Base-by-base conservation (phyloP, 345 rosid genomes). In the Camelina laxa region DNA sequence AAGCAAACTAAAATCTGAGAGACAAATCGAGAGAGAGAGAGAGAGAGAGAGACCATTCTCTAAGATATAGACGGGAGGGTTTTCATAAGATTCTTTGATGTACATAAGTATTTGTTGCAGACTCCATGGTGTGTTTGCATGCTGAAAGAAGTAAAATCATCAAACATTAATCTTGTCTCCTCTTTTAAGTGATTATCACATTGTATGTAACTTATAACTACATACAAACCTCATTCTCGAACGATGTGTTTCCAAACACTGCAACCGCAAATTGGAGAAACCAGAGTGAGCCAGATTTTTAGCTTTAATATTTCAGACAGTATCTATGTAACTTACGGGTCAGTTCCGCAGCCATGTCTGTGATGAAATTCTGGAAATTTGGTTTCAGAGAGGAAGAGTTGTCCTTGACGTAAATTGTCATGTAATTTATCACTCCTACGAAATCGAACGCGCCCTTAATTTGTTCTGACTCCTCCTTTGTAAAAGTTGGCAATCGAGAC, bases 361-460 rank as follows among this genome's bases (percentile, higher is more conserved):
- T 54, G 64, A 1, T 31, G 56, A 63, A 73, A 73, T 64, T 47
- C 16, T 33, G 70, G 7, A 42, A 27, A 31, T 1, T 30, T 54
- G 22, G 70, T 41, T 44, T 54, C 45, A 19, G 36, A 53, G 56
- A 53, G 36, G 63, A 63, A 54, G 81, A 44, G 68, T 78, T 85
- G 22, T 74, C 74, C 48, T 61, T 73, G 12, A 88, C 92, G 58
- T 91, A 91, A 42, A 51, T 78, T 9, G 97, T 85, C 27, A 95
- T 84, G 75, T 93, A 93, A 77, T 91, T 89, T 49, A 91, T 93
- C 44, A 91, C 89, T 55, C 98, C 98, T 6, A 93, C 84, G 58
- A 93, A 93, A 80, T 93, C 98, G 15, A 86, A 54, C 9, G 97
- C 86, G 8, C 92, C 96, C 73, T 91, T 89, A 5, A 89, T 69